These are phyloP conservation scores for Wallacemonas sp. DNA, from an alignment of 208 protist genomes.

Conservation along the genomic window DNA sequence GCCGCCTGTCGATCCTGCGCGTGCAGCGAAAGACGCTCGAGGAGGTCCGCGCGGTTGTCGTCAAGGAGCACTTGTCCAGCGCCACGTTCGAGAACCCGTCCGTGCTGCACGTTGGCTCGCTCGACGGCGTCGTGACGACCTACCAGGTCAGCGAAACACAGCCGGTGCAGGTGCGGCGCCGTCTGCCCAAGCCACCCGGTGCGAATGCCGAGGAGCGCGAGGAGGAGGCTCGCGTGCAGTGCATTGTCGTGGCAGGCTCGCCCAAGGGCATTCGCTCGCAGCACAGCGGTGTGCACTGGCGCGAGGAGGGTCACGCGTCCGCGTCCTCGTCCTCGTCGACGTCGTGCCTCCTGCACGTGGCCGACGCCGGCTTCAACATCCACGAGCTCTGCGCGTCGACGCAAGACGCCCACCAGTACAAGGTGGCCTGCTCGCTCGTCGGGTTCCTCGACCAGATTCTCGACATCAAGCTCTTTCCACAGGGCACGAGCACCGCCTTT, in stretches of 20 bases:
- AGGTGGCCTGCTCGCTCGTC: conserved; percentile 44
- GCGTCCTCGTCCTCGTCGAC: conserved; percentile 1
- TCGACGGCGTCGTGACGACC: conserved; percentile 72
- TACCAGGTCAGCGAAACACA: conserved; percentile 63
- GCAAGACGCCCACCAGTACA: conserved; percentile 31
- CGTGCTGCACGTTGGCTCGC: conserved; percentile 66
- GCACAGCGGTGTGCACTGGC: conserved; percentile 26
- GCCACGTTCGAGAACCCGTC: conserved; percentile 62
- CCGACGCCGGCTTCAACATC: conserved; percentile 83
- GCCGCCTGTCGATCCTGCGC: conserved; percentile 60
- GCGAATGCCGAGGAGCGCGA: conserved; percentile 44
- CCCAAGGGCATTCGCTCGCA: conserved; percentile 53
- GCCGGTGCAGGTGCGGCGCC: conserved; percentile 40
- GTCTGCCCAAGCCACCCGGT: conserved; percentile 46
- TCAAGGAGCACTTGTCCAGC: conserved; percentile 73
- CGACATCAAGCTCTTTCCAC: conserved; percentile 74
- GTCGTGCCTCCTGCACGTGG: conserved; percentile 49
- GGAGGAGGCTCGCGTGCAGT: conserved; percentile 68
- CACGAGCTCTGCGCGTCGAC: conserved; percentile 22
- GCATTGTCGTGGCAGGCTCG: conserved; percentile 42
- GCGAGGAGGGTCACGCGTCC: conserved; percentile 26
- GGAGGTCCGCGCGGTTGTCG: conserved; percentile 68
- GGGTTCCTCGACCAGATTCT: conserved; percentile 89
- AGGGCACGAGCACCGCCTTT: conserved; percentile 21
- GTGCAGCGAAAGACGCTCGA: conserved; percentile 29